These are phyloP conservation scores for Pinus albicaulis DNA, from an alignment of 75 land plant genomes.

Conservation along the genomic window DNA sequence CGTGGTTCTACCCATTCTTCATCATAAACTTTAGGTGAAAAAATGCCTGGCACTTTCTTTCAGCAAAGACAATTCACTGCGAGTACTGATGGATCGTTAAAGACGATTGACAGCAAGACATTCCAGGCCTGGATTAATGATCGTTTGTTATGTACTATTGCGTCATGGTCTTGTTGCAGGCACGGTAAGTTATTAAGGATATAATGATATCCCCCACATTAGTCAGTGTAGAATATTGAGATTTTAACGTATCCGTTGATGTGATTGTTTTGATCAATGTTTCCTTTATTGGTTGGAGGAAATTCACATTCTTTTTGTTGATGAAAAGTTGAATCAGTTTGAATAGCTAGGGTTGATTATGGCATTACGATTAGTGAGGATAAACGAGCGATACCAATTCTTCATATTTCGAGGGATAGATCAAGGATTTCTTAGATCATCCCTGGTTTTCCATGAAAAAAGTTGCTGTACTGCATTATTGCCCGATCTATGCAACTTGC, in stretches of 20 bases:
- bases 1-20: not conserved
- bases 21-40: not conserved
- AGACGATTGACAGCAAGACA: not conserved
- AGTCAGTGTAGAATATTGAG: constrained; percentile 99
- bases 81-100: not conserved
- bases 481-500: not conserved
- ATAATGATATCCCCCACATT: constrained; percentile 85
- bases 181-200: constrained; percentile 88
- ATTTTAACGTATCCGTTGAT: constrained; percentile 56
- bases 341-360: not conserved
- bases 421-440: constrained; percentile 93
- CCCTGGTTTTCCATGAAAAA: constrained; percentile 88
- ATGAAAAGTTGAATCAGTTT: not conserved
- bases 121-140: not conserved
- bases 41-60: not conserved
- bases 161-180: constrained; percentile 36
- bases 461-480: constrained; percentile 30
- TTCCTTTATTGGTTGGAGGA: not conserved
- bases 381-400: constrained; percentile 75
- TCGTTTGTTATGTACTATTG: not conserved
- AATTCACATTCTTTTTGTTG: not conserved
- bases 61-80: not conserved
- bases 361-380: constrained; percentile 56
- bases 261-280: constrained; percentile 19
- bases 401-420: constrained; percentile 95